Percentiles rank a stretch among this genome's conserved stretches.
These are phyloP conservation scores for Puccinia hordei DNA, from an alignment of 1,284 basidiomycete species.

Conservation along the genomic window DNA sequence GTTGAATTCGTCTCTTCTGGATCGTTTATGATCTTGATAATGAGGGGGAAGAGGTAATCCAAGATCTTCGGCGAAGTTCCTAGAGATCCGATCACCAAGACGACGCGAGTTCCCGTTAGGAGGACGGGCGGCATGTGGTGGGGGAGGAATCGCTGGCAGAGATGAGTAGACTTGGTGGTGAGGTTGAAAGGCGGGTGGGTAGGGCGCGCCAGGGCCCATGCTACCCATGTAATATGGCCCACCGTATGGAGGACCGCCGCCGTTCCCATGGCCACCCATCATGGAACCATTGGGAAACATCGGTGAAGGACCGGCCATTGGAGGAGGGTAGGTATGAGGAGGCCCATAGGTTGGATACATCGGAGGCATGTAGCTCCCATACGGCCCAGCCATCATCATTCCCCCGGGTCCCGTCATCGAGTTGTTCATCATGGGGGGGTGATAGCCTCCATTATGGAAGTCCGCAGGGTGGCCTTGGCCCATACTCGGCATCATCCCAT, in stretches of 20 bases:
- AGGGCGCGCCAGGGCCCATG: slow-evolving; percentile 25
- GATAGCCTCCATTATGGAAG: slow-evolving; percentile 31
- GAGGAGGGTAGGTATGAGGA: slow-evolving; percentile 16
- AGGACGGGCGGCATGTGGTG: slow-evolving; percentile 1
- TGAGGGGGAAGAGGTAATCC: background rate
- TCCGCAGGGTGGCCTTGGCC: slow-evolving; percentile 17
- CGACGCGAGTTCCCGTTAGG: slow-evolving; percentile 28
- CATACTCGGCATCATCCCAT: slow-evolving; percentile 44
- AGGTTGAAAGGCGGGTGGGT: slow-evolving; percentile 22
- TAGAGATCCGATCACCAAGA: slow-evolving; percentile 43
- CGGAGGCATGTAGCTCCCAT: slow-evolving; percentile 17
- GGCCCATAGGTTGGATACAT: slow-evolving; percentile 36
- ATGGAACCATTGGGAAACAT: slow-evolving; percentile 28
- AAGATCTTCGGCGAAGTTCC: slow-evolving; percentile 32
- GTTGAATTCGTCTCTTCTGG: slow-evolving; percentile 14
- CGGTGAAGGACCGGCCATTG: slow-evolving; percentile 24
- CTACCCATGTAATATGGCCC: slow-evolving; percentile 41
- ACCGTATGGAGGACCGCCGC: background rate
- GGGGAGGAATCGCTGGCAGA: slow-evolving; percentile 34
- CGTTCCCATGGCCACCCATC: slow-evolving; percentile 19
- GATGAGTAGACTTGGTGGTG: slow-evolving; percentile 36
- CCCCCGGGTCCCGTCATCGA: slow-evolving; percentile 16
- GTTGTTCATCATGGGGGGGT: slow-evolving; percentile 34
- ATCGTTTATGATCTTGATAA: slow-evolving; percentile 14
- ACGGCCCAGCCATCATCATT: slow-evolving; percentile 43